These are phyloP conservation scores for Heracleum sosnowskyi DNA, from an alignment of 129 eudicot species.

Conservation along the genomic window DNA sequence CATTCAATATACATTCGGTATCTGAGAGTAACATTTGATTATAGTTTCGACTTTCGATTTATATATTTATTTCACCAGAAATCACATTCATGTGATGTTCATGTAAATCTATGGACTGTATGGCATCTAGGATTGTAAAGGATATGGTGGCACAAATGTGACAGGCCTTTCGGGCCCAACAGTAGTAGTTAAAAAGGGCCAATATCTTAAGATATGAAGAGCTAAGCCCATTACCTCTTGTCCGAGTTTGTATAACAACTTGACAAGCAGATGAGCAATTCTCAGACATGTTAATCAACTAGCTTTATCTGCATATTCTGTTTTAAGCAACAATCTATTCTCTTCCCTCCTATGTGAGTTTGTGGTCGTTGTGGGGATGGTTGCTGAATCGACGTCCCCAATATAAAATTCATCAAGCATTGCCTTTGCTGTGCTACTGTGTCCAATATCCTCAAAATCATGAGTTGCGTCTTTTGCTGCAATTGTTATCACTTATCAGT, in stretches of 20 bases:
- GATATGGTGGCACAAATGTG: background rate
- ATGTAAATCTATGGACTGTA: background rate
- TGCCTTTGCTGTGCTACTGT: slow-evolving; percentile 74
- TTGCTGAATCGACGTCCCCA: slow-evolving; percentile 67
- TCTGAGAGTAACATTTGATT: too few species aligned
- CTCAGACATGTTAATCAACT: too few species aligned
- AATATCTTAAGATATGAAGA: too few species aligned
- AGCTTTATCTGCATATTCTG: too few species aligned
- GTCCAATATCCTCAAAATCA: slow-evolving; percentile 98
- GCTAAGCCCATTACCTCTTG: too few species aligned
- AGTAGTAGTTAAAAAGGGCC: too few species aligned
- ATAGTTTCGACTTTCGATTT: too few species aligned
- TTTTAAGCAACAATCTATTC: too few species aligned
- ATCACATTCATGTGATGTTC: background rate
- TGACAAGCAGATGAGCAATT: too few species aligned
- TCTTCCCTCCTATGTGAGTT: slow-evolving; percentile 16
- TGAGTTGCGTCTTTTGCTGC: slow-evolving; percentile 95
- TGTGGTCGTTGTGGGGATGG: slow-evolving; percentile 48
- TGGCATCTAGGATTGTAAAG: background rate
- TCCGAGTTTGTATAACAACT: too few species aligned
- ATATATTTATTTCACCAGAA: background rate
- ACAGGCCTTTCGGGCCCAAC: too few species aligned
- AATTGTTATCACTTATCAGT: background rate
- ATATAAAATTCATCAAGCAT: slow-evolving; percentile 77
- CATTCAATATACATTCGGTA: too few species aligned